Conservation (phyloP, 1,284 basidiomycete species). For the Ustilago esculenta region DNA sequence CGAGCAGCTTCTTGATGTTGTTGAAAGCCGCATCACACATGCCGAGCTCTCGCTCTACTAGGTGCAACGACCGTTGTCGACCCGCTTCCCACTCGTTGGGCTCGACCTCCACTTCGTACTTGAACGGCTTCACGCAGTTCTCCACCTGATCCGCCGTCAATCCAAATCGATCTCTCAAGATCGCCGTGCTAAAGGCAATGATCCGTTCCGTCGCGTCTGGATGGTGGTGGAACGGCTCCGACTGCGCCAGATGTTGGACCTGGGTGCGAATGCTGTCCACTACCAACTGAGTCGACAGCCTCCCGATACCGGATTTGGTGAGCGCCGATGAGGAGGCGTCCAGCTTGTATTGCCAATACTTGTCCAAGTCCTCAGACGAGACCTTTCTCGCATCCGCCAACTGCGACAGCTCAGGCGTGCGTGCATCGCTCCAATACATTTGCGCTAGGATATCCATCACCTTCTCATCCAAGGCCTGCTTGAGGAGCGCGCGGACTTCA, state of each 20-base stretch:
- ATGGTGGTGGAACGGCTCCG: constrained; percentile 92
- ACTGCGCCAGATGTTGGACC: constrained; percentile 82
- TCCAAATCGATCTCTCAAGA: constrained; percentile 88
- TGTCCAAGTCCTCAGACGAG: constrained; percentile 77
- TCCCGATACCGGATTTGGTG: constrained; percentile 95
- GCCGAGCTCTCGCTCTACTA: constrained; percentile 83
- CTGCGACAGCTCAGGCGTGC: constrained; percentile 77
- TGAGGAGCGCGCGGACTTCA: constrained; percentile 85
- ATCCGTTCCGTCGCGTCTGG: constrained; percentile 86
- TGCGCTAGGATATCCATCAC: constrained; percentile 97
- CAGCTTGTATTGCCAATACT: constrained; percentile 95
- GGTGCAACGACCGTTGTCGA: constrained; percentile 76
- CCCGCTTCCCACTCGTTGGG: constrained; percentile 90
- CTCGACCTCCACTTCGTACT: constrained; percentile 86
- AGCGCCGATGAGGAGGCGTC: constrained; percentile 89
- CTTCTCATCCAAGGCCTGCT: constrained; percentile 91
- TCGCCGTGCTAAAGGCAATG: constrained; percentile 87
- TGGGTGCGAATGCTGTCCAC: constrained; percentile 89
- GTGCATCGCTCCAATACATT: constrained; percentile 94
- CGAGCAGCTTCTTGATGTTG: constrained; percentile 85
- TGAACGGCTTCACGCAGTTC: constrained; percentile 99
- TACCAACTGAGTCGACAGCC: constrained; percentile 91
- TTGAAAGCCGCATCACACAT: constrained; percentile 87
- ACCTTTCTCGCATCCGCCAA: constrained; percentile 79
- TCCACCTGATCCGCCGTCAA: constrained; percentile 97